Evolutionary conservation across 805 yeast species (phyloP).

Genomic region (Hanseniaspora lindneri): DNA sequence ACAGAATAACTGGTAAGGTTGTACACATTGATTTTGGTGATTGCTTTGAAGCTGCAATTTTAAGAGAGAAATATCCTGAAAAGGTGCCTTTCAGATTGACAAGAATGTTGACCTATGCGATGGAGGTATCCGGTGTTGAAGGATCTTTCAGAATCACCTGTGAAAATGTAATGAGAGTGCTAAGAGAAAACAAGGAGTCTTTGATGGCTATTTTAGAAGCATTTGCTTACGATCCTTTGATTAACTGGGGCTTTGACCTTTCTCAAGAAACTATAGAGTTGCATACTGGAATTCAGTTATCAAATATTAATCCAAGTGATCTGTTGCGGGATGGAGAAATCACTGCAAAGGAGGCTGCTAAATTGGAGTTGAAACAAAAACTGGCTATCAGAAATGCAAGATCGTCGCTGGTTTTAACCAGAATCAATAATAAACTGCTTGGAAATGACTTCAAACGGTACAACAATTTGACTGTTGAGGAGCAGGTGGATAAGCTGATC

Average conservation of each 20-base stretch:
- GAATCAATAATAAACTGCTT: constrained; percentile 83
- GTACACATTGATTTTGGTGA: constrained; percentile 98
- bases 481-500: constrained; percentile 85
- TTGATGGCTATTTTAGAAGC: constrained; percentile 97
- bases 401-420: constrained; percentile 75
- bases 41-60: constrained; percentile 94
- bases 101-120: constrained; percentile 92
- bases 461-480: constrained; percentile 62
- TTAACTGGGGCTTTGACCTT: constrained; percentile 96
- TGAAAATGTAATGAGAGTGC: constrained; percentile 91
- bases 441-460: constrained; percentile 82
- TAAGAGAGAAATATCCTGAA: constrained; percentile 94
- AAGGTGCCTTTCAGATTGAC: constrained; percentile 95
- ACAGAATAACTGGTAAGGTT: constrained; percentile 86
- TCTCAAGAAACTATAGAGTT: constrained; percentile 70
- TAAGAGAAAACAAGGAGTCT: constrained; percentile 88
- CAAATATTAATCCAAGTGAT: constrained; percentile 58
- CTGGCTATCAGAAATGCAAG: constrained; percentile 74
- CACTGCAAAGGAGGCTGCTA: constrained; percentile 62
- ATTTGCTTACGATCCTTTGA: constrained; percentile 94
- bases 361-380: constrained; percentile 54
- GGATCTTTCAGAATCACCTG: constrained; percentile 94
- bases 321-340: constrained; percentile 60
- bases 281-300: constrained; percentile 57
- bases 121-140: constrained; percentile 98